Base-by-base conservation (phyloP, 2,329 filamentous ascomycete genomes). In the Pseudogymnoascus sp. region DNA sequence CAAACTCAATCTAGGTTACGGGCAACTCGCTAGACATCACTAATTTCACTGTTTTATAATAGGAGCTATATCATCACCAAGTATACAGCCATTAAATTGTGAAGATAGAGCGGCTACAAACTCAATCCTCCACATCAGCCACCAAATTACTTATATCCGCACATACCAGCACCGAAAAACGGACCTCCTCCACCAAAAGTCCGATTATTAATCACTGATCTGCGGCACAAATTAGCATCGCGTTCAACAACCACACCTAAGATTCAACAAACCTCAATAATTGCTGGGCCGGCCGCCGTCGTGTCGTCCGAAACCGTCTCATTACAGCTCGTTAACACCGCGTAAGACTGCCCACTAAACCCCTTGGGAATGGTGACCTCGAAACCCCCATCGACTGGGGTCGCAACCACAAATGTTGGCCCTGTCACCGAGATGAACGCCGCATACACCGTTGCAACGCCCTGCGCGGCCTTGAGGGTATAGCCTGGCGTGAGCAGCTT, bases 341-440 rank as follows among this genome's bases (percentile, higher is more conserved):
- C 71, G 61, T 78, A 77, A 63, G 67, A 74, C 67, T 77, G 75
- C n/a, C 75, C 76, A 42, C 74, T 71, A 40, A 77, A 68, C 2
- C 73, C 74, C 44, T 65, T 61, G 3, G 75, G 74, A 10, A 76
- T 70, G 15, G 65, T 65, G 13, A 73, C 69, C 15, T 62, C 67
- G 59, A 68, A 71, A 4, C 69, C 71, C 8, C 69, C 69, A 3
- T 67, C 64, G 3, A 70, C 66, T 11, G 67, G 61, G 3, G 62
- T 72, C 7, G 71, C 71, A 31, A 67, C 65, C 3, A 67, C 68
- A 42, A 74, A 75, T 26, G 73, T 70, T 1, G 75, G 75, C 10
- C 75, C 75, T n/a, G 74, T 75, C 11, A 77, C 75, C 26, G 71
- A 70, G 60, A 77, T 74, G 68, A 76, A 78, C 2, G 76, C 76